phyloP scores from a whole-genome alignment of 2,329 filamentous ascomycete species.

The Cercospora citrullina region DNA sequence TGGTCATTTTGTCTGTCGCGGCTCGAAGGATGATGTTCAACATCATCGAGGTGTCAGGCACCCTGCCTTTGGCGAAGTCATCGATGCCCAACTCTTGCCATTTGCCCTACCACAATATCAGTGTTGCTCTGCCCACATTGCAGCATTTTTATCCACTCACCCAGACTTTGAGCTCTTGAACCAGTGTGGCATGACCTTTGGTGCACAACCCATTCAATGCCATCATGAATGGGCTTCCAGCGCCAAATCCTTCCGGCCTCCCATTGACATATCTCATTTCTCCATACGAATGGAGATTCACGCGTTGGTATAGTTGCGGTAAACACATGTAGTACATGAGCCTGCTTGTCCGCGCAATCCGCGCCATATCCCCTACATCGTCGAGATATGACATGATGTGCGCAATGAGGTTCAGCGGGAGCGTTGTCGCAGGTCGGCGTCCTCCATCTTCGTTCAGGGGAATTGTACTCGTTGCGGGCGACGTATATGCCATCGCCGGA shows the following conservation, averaged over 20 bases:
- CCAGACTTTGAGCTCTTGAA: constrained; percentile 53
- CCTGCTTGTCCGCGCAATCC: constrained; percentile 60
- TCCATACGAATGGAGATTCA: constrained; percentile 59
- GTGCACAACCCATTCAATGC: constrained; percentile 63
- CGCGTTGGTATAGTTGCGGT: constrained; percentile 59
- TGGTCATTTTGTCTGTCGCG: constrained; percentile 59
- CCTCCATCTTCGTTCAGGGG: constrained; percentile 11
- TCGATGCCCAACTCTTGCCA: constrained; percentile 60
- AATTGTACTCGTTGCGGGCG: constrained; percentile 25
- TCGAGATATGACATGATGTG: constrained; percentile 60
- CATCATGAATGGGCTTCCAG: constrained; percentile 63
- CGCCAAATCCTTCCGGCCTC: constrained; percentile 61
- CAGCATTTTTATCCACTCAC: neutral
- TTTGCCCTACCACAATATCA: constrained; percentile 44
- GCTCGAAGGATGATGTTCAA: constrained; percentile 61
- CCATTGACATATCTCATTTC: constrained; percentile 60
- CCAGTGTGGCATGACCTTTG: constrained; percentile 54
- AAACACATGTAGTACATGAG: constrained; percentile 66
- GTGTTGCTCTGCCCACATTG: neutral
- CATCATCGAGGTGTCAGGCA: constrained; percentile 66
- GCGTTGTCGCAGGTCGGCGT: constrained; percentile 27
- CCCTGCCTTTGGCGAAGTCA: constrained; percentile 59
- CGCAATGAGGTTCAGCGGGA: constrained; percentile 61
- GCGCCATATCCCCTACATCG: constrained; percentile 58
- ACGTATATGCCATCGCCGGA: constrained; percentile 33